Evolutionary conservation across 2,329 filamentous ascomycete genomes (phyloP), one percentile per base, ranked within the genome.

Genomic region (Ophiostoma australiae): DNA sequence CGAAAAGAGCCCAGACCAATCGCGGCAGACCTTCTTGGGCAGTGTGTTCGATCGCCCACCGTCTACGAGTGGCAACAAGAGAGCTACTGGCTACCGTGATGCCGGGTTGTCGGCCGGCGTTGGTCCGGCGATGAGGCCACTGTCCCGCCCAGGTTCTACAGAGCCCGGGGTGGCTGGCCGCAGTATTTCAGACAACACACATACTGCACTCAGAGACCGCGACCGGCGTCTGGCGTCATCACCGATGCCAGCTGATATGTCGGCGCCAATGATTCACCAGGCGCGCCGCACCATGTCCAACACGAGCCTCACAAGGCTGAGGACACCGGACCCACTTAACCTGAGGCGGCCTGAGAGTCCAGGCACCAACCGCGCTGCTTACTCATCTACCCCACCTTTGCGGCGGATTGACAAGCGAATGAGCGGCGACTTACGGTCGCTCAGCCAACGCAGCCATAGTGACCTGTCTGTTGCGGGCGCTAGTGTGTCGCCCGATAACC

Each of bases 341-440:
- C 84, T 85, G 72, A 85, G 89, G 72, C 85, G 89, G 78, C 86
- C 91, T 79, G 86, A 90, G 74, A 92, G 89, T 70, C 84, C 85
- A 82, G 82, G 85, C 82, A 84, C 84, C 82, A 83, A 78, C 79
- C 84, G 73, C 77, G 73, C 74, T 52, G 73, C 72, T 41, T 76
- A 82, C 74, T 83, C 80, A 78, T 80, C 80, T 74, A 90, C 89
- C 72, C 90, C 90, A 74, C 89, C 90, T 67, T 85, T 95, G 73
- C 87, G 93, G 76, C 87, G 92, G 74, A 85, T 87, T 74, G 88
- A 90, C 78, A 84, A 81, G 78, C 85, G 85, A 78, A 81, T 89
- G 79, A 94, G 91, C 85, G 90, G 91, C 80, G 91, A 96, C 84
- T 84, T 96, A 76, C 83, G 90, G 81, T 87, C 86, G 75, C 87